Conservation (phyloP, 2,329 filamentous ascomycete genomes). For the Ceratocystis destructans region DNA sequence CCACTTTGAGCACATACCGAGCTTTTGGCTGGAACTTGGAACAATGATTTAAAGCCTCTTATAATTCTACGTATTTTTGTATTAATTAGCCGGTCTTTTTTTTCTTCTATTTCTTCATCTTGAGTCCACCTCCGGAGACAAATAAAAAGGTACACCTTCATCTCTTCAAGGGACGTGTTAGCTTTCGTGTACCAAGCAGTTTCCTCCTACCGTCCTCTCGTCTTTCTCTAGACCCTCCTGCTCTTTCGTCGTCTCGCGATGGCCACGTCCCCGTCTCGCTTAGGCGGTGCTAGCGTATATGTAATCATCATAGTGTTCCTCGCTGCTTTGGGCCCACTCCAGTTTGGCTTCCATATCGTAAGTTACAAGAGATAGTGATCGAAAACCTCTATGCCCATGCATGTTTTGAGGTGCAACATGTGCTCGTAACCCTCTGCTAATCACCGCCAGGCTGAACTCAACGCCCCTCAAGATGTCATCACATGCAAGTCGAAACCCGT, state of each 20-base stretch:
- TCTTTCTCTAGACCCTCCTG: neutral
- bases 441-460: constrained; percentile 63
- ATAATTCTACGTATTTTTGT: neutral
- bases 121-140: neutral
- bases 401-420: no score
- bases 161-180: neutral
- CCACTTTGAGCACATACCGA: neutral
- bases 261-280: neutral
- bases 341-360: constrained; percentile 91
- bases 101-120: neutral
- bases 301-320: constrained; percentile 63
- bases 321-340: constrained; percentile 72
- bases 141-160: neutral
- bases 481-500: constrained; percentile 53
- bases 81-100: neutral
- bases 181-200: neutral
- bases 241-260: neutral
- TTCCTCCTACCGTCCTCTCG: neutral
- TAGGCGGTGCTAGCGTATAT: constrained; percentile 35
- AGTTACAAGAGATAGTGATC: constrained; percentile 20
- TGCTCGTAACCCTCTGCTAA: neutral
- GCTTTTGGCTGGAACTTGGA: neutral
- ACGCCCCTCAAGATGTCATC: constrained; percentile 86
- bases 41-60: neutral
- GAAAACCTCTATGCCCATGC: no score